Conservation (phyloP, 139 green algal genomes). For the Pleodorina starrii region DNA sequence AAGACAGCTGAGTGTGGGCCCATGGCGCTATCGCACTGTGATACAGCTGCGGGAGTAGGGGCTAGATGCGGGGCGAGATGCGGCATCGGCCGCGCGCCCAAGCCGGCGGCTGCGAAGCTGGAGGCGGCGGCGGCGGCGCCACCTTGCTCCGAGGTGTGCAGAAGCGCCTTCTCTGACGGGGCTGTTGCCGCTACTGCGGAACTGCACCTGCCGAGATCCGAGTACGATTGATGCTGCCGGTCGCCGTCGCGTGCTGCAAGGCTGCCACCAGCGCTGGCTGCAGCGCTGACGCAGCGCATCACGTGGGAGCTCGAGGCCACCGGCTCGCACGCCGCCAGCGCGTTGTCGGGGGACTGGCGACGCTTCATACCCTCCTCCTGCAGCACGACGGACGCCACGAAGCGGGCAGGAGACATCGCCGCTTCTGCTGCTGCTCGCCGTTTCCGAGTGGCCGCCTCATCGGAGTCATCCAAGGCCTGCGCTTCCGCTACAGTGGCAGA, state of each 20-base stretch:
- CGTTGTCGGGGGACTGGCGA: constrained; percentile 51
- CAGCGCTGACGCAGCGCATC: not conserved
- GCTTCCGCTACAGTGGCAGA: not conserved
- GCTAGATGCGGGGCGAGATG: not conserved
- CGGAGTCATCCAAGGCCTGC: not conserved
- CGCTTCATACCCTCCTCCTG: constrained; percentile 54
- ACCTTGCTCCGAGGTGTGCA: too few relatives aligned
- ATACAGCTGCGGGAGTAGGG: not conserved
- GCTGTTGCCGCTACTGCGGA: too few relatives aligned
- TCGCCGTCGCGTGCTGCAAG: not conserved
- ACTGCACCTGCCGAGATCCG: not conserved
- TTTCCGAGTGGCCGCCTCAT: constrained; percentile 55
- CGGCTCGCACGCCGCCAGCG: not conserved
- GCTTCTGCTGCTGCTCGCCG: constrained; percentile 64
- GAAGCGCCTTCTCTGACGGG: too few relatives aligned
- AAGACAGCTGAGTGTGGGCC: too few relatives aligned
- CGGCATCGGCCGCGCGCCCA: not conserved
- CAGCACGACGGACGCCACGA: constrained; percentile 47
- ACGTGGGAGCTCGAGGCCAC: not conserved
- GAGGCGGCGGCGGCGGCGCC: too few relatives aligned
- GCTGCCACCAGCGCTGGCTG: not conserved
- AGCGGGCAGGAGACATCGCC: constrained; percentile 45
- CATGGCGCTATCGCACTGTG: not conserved
- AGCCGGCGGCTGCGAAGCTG: not conserved
- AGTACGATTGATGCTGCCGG: not conserved